phyloP scores from a whole-genome alignment of 169 alveolate genomes.

The Plasmodium gallinaceum region DNA sequence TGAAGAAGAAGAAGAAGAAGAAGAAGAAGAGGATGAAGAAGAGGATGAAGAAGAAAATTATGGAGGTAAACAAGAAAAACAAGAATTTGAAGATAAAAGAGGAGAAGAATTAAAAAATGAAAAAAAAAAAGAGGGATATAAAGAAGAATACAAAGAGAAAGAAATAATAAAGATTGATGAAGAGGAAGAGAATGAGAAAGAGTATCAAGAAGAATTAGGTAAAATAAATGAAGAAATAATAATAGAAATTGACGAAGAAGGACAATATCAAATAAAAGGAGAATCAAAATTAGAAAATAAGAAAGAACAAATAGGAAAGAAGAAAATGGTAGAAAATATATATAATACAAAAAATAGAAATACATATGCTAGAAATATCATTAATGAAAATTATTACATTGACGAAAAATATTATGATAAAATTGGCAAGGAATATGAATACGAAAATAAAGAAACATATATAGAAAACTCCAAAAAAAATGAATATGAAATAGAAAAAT shows the following conservation, averaged over 20 bases:
- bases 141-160: too few species aligned
- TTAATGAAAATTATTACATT: too few species aligned
- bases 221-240: background rate
- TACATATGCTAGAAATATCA: too few species aligned
- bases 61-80: too few species aligned
- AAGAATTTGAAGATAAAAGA: too few species aligned
- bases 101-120: too few species aligned
- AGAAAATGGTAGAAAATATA: background rate
- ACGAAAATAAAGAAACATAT: constrained; percentile 11
- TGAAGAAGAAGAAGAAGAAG: constrained; percentile 12
- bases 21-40: background rate
- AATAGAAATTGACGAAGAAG: constrained; percentile 17
- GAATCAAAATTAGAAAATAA: background rate
- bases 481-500: constrained; percentile 5
- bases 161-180: background rate
- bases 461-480: background rate
- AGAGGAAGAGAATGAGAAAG: background rate
- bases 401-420: background rate
- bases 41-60: too few species aligned
- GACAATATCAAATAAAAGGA: constrained; percentile 13
- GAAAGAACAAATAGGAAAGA: constrained; percentile 33
- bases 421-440: background rate
- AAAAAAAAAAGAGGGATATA: too few species aligned
- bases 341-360: too few species aligned
- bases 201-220: background rate